Evolutionary conservation across 2,329 filamentous ascomycete genomes (phyloP), one percentile per base, ranked within the genome.

Genomic region (Sarocladium kiliense): DNA sequence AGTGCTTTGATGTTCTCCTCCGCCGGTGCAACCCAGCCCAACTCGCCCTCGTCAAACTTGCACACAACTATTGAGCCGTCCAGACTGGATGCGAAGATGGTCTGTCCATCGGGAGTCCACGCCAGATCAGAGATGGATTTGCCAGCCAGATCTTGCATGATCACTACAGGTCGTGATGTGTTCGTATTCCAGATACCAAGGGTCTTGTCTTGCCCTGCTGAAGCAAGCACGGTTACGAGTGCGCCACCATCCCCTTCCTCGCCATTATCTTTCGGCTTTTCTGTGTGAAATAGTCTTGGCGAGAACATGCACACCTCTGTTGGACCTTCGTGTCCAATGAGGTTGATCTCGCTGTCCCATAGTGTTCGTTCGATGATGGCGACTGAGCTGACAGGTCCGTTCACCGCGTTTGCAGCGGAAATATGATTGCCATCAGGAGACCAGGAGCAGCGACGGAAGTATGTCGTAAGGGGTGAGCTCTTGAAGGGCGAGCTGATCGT

Each of bases 231-330:
- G 0, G 93, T 97, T 3, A 97, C 91, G 16, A 84, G 79, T 9
- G 77, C 72, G 1, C 76, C 77, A 32, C 60, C 59, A 16, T 63
- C 56, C 5, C 64, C 69, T 23, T 80, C 76, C 53, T 76, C 69
- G 2, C 76, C 77, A 9, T 75, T 76, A 54, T 81, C 75, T 5
- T 74, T 64, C 0, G 88, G 89, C 50, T 91, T 84, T 54, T 82
- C 80, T 14, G 85, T 86, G 57, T 88, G 83, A 65, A 97, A 99
- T 21, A 99, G 75, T 59, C 94, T 81, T 0, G 95, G 95, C 1
- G 94, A 97, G 69, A 99, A 99, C 61, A 94, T 90, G 76, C 93
- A 97, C 2, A 99, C 94, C 73, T 99, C 94, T 0, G 95, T 94
- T 0, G 94, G 94, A 0, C 90, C 93, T 77, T 99, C 94, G 67